Evolutionary conservation across 148 eudicot species (phyloP).

Genomic region (Silene latifolia): DNA sequence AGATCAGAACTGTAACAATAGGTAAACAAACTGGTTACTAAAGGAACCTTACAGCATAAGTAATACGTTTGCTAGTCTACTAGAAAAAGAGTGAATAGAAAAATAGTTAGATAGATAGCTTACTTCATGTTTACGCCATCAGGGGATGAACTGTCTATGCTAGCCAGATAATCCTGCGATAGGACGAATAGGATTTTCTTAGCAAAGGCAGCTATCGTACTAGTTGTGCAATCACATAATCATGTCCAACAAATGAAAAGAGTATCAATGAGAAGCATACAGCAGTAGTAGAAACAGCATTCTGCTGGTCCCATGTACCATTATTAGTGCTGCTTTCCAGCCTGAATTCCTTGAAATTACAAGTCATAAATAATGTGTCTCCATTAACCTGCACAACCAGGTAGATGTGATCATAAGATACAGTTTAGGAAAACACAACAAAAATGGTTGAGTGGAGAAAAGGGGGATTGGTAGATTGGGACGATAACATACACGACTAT

Average conservation of each 20-base stretch:
- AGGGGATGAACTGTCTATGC: constrained; percentile 45
- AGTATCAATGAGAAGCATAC: constrained; percentile 42
- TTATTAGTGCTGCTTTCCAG: constrained; percentile 47
- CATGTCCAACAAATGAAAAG: neutral
- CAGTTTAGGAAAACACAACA: neutral
- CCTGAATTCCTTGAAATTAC: constrained; percentile 73
- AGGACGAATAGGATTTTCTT: neutral
- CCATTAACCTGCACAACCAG: constrained; percentile 73
- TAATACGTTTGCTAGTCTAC: neutral
- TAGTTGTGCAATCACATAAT: neutral
- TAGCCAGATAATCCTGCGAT: constrained; percentile 69
- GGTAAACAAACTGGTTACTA: neutral
- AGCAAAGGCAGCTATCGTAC: neutral
- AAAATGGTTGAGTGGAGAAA: neutral
- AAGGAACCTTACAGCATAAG: neutral
- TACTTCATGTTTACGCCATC: constrained; percentile 63
- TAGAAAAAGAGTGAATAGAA: constrained; percentile 1
- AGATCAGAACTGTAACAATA: constrained; percentile 66
- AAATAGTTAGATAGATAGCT: constrained; percentile 18
- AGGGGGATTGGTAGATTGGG: neutral
- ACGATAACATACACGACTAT: neutral
- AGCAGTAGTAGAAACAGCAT: constrained; percentile 68
- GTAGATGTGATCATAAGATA: neutral
- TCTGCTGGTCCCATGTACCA: constrained; percentile 67
- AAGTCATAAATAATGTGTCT: constrained; percentile 65